A percentile compares a stretch with the other conserved stretches of the same genome.
These are phyloP conservation scores for Calophaca sinica DNA, from an alignment of 306 rosid genomes.

Conservation along the genomic window DNA sequence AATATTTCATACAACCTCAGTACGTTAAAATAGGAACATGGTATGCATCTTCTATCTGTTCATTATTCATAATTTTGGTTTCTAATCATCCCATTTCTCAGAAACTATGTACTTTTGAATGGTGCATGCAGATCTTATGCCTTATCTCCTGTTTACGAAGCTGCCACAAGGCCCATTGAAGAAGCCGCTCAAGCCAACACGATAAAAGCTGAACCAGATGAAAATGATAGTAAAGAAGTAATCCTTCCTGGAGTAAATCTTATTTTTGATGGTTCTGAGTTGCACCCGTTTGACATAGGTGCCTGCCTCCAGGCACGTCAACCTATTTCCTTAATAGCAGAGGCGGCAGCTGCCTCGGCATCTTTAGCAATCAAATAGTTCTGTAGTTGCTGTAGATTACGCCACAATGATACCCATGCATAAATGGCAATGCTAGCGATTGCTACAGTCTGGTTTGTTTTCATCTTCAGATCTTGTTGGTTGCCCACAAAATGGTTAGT, in stretches of 20 bases:
- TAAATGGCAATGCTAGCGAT: constrained; percentile 26
- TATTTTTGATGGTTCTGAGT: constrained; percentile 81
- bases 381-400: constrained; percentile 35
- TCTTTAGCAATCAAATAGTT: constrained; percentile 60
- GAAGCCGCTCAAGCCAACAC: constrained; percentile 54
- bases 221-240: constrained; percentile 77
- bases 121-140: constrained; percentile 82
- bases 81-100: constrained; percentile 22
- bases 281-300: constrained; percentile 83
- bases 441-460: constrained; percentile 47
- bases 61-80: constrained; percentile 23
- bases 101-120: constrained; percentile 24
- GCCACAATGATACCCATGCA: background rate
- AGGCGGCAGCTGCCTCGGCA: constrained; percentile 79
- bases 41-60: constrained; percentile 11
- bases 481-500: constrained; percentile 52
- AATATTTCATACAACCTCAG: constrained; percentile 10
- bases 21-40: constrained; percentile 22
- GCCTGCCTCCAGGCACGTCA: constrained; percentile 94
- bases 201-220: constrained; percentile 74
- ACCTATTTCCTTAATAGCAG: constrained; percentile 83
- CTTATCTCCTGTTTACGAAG: constrained; percentile 69
- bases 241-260: constrained; percentile 88
- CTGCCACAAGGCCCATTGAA: constrained; percentile 74
- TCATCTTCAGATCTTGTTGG: constrained; percentile 45